Conservation (phyloP, 805 yeast genomes). For the Myxozyma neglecta region DNA sequence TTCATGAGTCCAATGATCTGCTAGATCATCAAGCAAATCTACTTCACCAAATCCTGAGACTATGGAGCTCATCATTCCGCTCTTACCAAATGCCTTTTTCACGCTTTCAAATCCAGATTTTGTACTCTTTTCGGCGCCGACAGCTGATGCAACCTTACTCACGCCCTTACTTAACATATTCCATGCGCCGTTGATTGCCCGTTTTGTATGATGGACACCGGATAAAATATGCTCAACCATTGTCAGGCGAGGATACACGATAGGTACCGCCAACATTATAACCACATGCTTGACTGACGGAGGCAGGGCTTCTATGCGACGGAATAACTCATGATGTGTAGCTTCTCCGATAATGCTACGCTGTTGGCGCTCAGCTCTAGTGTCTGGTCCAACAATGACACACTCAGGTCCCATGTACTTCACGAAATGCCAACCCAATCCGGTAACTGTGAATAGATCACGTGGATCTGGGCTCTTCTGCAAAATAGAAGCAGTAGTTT, state of each 20-base stretch:
- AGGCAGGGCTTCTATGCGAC: slow-evolving; percentile 59
- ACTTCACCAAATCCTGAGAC: slow-evolving; percentile 89
- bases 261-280: slow-evolving; percentile 90
- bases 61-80: slow-evolving; percentile 61
- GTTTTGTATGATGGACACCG: slow-evolving; percentile 42
- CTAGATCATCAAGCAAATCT: slow-evolving; percentile 87
- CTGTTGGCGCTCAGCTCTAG: slow-evolving; percentile 84
- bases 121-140: slow-evolving; percentile 47
- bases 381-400: slow-evolving; percentile 78
- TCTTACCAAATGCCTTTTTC: slow-evolving; percentile 39
- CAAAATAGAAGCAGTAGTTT: slow-evolving; percentile 48
- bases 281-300: slow-evolving; percentile 69
- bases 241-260: slow-evolving; percentile 89
- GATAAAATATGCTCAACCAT: slow-evolving; percentile 80
- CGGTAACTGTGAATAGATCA: slow-evolving; percentile 44
- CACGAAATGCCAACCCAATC: slow-evolving; percentile 71
- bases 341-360: slow-evolving; percentile 53
- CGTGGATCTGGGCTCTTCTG: slow-evolving; percentile 25
- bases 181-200: slow-evolving; percentile 29
- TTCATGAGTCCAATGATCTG: slow-evolving; percentile 95
- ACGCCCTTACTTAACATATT: slow-evolving; percentile 27
- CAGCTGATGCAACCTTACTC: slow-evolving; percentile 55
- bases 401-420: slow-evolving; percentile 73
- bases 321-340: slow-evolving; percentile 63
- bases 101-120: slow-evolving; percentile 27